Base-by-base conservation (phyloP, 139 green algal species). In the Dunaliella sp. region DNA sequence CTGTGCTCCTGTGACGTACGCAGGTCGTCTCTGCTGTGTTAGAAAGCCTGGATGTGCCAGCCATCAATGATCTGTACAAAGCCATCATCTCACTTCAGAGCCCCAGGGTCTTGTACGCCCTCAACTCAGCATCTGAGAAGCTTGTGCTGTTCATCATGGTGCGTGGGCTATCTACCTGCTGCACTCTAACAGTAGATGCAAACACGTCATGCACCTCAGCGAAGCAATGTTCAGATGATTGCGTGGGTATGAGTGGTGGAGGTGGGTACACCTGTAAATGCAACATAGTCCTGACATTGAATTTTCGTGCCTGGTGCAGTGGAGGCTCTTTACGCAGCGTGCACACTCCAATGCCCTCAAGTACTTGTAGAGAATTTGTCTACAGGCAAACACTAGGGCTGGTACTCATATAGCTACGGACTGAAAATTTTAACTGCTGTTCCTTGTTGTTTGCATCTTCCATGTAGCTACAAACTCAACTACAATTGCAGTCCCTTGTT, bases 101-200 rank as follows among this genome's bases (percentile, higher is more conserved):
- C 31, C 32, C 57, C 2, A 48, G 81, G 16, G 81, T 85, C 3
- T 34, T 32, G 32, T 37, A 31, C 7, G 31, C 81, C 16, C 81
- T 85, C n/a, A 30, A 1, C 1, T 77, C 81, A 1, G 81, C 81
- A 2, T 58, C 28, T 33, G 81, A 85, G 31, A 48, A 38, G 58
- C 57, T 85, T 21, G 30, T 85, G 2, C 1, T 85, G 57, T 75
- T 72, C 81, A 79, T 85, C 38, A 38, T 32, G 81, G 81, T 85
- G 81, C 24, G 80, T 76, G 36, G 34, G 48, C 48, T 65, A 65
- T 16, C 7, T 65, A 16, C 48, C 16, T 65, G 48, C 48, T 65
- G 7, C 48, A 65, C n/a, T n/a, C n/a, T n/a, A n/a, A n/a, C n/a
- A n/a, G n/a, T n/a, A n/a, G n/a, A n/a, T n/a, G n/a, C n/a, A n/a